Conservation (phyloP, 345 rosid genomes). For the Linum tenue region DNA sequence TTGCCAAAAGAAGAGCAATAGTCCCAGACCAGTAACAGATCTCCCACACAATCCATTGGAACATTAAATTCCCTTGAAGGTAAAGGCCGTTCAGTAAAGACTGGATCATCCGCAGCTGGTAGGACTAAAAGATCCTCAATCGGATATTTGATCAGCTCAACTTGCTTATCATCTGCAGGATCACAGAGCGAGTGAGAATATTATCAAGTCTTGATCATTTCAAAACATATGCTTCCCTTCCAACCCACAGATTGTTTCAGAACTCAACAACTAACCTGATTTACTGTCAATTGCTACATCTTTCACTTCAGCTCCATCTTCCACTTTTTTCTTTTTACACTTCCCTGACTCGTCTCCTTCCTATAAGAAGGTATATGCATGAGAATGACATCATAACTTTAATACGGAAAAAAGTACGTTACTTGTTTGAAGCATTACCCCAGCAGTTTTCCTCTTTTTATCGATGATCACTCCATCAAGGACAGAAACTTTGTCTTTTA, state of each 20-base stretch:
- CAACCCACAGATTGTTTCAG: neutral
- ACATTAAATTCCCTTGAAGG: slow-evolving; percentile 72
- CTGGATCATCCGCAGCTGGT: slow-evolving; percentile 60
- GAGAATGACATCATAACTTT: slow-evolving; percentile 12
- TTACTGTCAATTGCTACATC: slow-evolving; percentile 17
- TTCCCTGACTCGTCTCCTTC: slow-evolving; percentile 38
- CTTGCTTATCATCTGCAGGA: slow-evolving; percentile 41
- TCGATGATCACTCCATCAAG: slow-evolving; percentile 55
- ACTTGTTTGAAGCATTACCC: slow-evolving; percentile 12
- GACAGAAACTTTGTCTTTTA: slow-evolving; percentile 41
- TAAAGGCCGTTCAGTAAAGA: slow-evolving; percentile 58
- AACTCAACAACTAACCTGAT: slow-evolving; percentile 16
- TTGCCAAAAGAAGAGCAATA: slow-evolving; percentile 78
- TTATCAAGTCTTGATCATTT: neutral
- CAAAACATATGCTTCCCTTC: neutral
- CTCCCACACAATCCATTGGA: slow-evolving; percentile 67
- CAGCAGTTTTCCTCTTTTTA: slow-evolving; percentile 28
- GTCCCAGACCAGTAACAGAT: slow-evolving; percentile 95
- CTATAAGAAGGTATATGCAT: slow-evolving; percentile 26
- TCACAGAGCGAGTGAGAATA: slow-evolving; percentile 13
- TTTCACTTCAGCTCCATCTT: slow-evolving; percentile 29
- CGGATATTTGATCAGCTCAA: slow-evolving; percentile 62
- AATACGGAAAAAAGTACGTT: neutral
- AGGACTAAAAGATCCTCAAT: slow-evolving; percentile 78
- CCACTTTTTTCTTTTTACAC: slow-evolving; percentile 52